phyloP scores from a whole-genome alignment of 768 basidiomycete genomes.

The Pulveroboletus ravenelii region DNA sequence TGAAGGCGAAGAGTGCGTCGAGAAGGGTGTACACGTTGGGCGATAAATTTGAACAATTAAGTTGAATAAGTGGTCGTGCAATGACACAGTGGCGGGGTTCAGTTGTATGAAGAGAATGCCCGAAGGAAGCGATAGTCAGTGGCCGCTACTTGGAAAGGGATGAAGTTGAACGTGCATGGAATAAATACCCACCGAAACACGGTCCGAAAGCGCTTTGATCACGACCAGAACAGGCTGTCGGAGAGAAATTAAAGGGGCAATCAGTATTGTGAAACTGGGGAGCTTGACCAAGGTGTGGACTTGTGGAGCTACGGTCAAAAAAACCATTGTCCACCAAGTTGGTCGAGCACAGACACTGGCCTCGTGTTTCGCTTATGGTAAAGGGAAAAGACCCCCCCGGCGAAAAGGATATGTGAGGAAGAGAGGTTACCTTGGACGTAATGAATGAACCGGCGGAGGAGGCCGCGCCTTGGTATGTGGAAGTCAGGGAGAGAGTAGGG shows the following conservation, averaged over 20 bases:
- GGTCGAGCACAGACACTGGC: conserved; percentile 12
- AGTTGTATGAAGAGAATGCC: conserved; percentile 1
- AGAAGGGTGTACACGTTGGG: conserved; percentile 8
- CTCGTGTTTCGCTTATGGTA: conserved; percentile 24
- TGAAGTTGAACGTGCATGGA: conserved; percentile 17
- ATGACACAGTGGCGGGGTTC: conserved; percentile 5
- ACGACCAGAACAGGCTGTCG: conserved; percentile 25
- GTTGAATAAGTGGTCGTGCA: conserved; percentile 12
- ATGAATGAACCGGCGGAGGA: conserved; percentile 64
- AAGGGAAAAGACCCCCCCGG: conserved; percentile 3
- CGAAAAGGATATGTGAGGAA: conserved; percentile 4
- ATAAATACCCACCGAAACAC: conserved; percentile 28
- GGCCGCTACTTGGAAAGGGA: conserved; percentile 5
- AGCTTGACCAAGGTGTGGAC: conserved; percentile 19
- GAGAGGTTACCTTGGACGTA: conserved; percentile 46
- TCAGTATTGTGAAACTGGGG: conserved; percentile 16
- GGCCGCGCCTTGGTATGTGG: conserved; percentile 52
- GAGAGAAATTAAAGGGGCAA: conserved; percentile 7
- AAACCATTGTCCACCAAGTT: conserved; percentile 24
- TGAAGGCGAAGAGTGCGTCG: conserved; percentile 31
- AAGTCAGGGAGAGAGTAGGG: conserved; percentile 6
- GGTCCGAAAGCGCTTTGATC: conserved; percentile 20
- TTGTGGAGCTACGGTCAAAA: conserved; percentile 20
- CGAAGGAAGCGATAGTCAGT: conserved; percentile 10
- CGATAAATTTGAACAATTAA: neutral